Base-by-base conservation (phyloP, 305 asterid species). In the Plantago lanceolata region DNA sequence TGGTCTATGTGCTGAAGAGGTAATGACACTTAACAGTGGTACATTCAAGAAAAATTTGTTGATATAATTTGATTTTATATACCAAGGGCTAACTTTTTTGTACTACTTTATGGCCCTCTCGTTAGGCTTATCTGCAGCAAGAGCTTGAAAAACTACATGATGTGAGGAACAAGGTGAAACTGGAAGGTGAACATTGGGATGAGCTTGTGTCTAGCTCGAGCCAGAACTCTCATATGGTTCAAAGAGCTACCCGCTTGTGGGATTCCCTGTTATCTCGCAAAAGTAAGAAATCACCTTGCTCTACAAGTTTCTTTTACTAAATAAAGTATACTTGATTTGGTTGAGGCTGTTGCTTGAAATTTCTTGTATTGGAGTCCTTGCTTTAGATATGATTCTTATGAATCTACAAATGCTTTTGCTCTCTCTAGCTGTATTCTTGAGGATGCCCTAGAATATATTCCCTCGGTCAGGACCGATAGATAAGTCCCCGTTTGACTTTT, bases 1-100 rank as follows among this genome's bases (percentile, higher is more conserved):
- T 65, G 99, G 95, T 65, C 87, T 93, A 71, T 90, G 96, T 78
- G 96, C 96, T 55, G 97, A 93, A 86, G 97, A 93, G 96, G 99
- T 87, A 78, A 73, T 57, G 56, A 71, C 59, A 55, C 28, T 63
- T 68, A 55, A 48, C 15, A 33, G 51, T 59, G n/a, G 43, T 65
- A 63, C 59, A 51, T 64, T 61, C 45, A 40, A 56, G 73, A 71
- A 64, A 63, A 18, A 53, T 26, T 49, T 44, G 37, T 20, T 55
- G 60, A 45, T 48, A 45, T 48, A 19, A 26, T 19, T 31, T 47
- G 24, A 57, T 48, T n/a, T 55, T 56, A 33, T 61, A 65, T 55
- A 19, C 50, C 20, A 72, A 51, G 60, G 57, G 40, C 64, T 60
- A 35, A 35, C 57, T 51, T 60, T 64, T 45, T 59, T 40, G 57